phyloP scores from a whole-genome alignment of 1,139 yeast species.

The Pichia sp. region DNA sequence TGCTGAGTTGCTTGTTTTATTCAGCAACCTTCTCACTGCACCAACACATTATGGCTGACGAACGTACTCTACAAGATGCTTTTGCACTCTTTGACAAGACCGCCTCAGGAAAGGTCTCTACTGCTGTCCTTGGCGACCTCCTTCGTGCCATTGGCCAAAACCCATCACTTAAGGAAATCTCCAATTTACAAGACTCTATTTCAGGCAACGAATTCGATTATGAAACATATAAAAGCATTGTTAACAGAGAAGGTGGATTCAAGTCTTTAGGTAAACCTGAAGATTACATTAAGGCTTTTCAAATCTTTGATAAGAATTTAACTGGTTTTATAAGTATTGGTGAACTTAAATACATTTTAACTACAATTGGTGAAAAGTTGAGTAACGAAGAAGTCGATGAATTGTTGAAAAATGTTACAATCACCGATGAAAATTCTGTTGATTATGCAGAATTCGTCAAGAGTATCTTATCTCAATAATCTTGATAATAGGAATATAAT shows the following conservation, averaged over 20 bases:
- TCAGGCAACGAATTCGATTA: conserved; percentile 50
- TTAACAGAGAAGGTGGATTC: conserved; percentile 86
- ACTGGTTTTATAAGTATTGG: conserved; percentile 97
- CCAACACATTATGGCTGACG: conserved; percentile 14
- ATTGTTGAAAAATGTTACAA: conserved; percentile 88
- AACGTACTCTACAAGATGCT: conserved; percentile 72
- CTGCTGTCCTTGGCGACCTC: conserved; percentile 83
- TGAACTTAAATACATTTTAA: conserved; percentile 86
- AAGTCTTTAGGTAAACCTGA: conserved; percentile 90
- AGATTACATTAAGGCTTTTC: conserved; percentile 95
- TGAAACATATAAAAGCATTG: conserved; percentile 70
- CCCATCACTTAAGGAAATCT: conserved; percentile 87
- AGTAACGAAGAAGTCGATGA: conserved; percentile 91
- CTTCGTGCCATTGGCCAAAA: conserved; percentile 97
- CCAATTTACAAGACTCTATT: conserved; percentile 50
- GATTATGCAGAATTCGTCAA: conserved; percentile 94
- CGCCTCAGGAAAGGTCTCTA: conserved; percentile 91
- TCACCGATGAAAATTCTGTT: conserved; percentile 89
- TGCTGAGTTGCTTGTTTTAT: no score
- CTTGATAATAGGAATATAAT: no score
- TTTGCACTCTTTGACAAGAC: conserved; percentile 95
- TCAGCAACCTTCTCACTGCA: no score
- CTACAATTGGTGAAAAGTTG: conserved; percentile 90
- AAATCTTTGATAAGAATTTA: conserved; percentile 92
- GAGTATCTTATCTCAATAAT: conserved; percentile 78